Conservation (phyloP, 2,329 filamentous ascomycete genomes). For the Domatiomyces globalis region DNA sequence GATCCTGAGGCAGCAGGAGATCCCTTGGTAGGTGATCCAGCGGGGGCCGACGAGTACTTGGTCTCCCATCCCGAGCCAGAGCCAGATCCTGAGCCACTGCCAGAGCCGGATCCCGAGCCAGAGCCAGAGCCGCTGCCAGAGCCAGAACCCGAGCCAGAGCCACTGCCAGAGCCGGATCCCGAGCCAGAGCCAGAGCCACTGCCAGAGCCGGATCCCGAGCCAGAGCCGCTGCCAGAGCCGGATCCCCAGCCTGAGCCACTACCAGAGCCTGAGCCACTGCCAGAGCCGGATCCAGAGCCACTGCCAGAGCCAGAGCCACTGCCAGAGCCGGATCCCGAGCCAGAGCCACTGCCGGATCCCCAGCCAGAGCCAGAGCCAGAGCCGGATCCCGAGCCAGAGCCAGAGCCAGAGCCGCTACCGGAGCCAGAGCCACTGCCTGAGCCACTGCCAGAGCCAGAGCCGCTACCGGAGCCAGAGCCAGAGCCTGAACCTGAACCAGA, state of each 20-base stretch:
- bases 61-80: not conserved
- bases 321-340: too few species aligned
- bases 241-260: not conserved
- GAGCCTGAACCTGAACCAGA: not conserved
- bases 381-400: not conserved
- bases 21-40: constrained; percentile 1
- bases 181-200: not conserved
- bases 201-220: not conserved
- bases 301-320: too few species aligned
- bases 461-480: not conserved
- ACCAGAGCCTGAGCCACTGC: not conserved
- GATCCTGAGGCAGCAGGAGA: constrained; percentile 1
- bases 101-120: not conserved
- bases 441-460: not conserved
- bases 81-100: not conserved
- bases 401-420: not conserved
- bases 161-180: not conserved
- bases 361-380: not conserved
- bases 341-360: too few species aligned
- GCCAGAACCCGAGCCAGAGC: not conserved
- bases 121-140: not conserved
- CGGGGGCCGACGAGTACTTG: not conserved
- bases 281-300: not conserved
- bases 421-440: too few species aligned
- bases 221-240: not conserved